These are phyloP conservation scores for Colletotrichum agaves DNA, from an alignment of 2,329 filamentous ascomycete genomes.

Conservation along the genomic window DNA sequence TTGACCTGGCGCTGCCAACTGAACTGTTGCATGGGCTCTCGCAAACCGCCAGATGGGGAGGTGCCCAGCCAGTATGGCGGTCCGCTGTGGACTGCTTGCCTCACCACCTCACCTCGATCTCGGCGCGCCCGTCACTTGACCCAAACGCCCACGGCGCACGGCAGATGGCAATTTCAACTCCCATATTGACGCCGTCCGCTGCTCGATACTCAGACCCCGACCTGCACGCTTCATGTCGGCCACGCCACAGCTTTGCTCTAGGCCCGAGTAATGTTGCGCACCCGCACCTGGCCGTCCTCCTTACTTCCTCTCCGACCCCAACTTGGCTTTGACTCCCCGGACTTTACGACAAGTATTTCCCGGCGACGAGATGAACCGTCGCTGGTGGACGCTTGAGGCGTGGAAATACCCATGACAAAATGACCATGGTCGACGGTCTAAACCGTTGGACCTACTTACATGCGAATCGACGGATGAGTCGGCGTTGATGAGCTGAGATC, in stretches of 20 bases:
- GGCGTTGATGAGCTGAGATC: conserved; percentile 33
- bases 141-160: conserved; percentile 34
- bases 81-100: too few relatives aligned
- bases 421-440: conserved; percentile 12
- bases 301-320: neutral
- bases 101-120: neutral
- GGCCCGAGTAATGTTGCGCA: conserved; percentile 30
- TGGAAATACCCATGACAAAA: conserved; percentile 8
- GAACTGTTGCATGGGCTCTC: conserved; percentile 2
- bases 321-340: conserved; percentile 29
- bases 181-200: conserved; percentile 18
- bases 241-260: conserved; percentile 6
- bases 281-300: conserved; percentile 11
- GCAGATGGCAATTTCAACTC: conserved; percentile 23
- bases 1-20: conserved; percentile 15
- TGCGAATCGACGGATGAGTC: conserved; percentile 14
- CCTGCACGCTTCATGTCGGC: conserved; percentile 24
- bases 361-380: conserved; percentile 15
- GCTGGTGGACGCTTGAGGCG: neutral
- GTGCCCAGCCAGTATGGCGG: conserved; percentile 7
- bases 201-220: conserved; percentile 32
- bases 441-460: conserved; percentile 12
- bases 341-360: conserved; percentile 6
- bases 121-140: conserved; percentile 24
- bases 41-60: neutral